Base-by-base conservation (phyloP, 2,329 filamentous ascomycete genomes). In the Ophiocordyceps camponoti-leonardi region DNA sequence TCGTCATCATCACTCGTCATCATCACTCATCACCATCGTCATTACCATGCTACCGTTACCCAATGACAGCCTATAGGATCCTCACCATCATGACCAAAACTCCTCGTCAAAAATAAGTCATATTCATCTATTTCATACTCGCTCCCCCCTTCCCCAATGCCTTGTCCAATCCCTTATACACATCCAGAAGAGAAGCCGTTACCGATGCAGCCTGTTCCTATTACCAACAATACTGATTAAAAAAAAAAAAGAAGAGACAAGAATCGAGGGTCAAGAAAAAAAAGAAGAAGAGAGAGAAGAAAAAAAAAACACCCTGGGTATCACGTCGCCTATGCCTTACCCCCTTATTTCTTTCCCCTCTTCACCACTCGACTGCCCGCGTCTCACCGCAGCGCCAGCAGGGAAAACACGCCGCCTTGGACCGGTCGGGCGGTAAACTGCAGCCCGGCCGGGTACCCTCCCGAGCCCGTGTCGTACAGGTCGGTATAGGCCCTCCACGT, bases 391-490 rank as follows among this genome's bases (percentile, higher is more conserved):
- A 90, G 62, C 22, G 83, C 81, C 59, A 94, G 63, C 53, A 88
- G 73, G 2, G 85, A 79, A 67, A 90, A 94, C 60, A 85, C 77
- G 0, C 81, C 86, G 3, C 86, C 86, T 41, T 83, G 72, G 1
- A 94, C 86, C 1, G 86, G 86, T 33, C 86, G 66, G 1, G 85
- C 85, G 49, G 79, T 79, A 65, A 94, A 94, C 46, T 75, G 68
- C 1, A 78, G 73, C 0, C 72, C 73, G 0, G 72, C 70, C 46
- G 83, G 67, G 49, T 64, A 92, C 16, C 75, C 77, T 10, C 83
- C 84, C 14, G 75, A 71, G 52, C 76, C 73, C 0, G 81, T 84
- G 49, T 85, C 75, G 58, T 87, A 86, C 44, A 92, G 63, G 61
- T 94, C 86, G 0, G 83, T 86, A 50, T 90, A 74, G 0, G 85